These are phyloP conservation scores for Omphalotus guepiniiformis DNA, from an alignment of 768 basidiomycete genomes.

Conservation along the genomic window DNA sequence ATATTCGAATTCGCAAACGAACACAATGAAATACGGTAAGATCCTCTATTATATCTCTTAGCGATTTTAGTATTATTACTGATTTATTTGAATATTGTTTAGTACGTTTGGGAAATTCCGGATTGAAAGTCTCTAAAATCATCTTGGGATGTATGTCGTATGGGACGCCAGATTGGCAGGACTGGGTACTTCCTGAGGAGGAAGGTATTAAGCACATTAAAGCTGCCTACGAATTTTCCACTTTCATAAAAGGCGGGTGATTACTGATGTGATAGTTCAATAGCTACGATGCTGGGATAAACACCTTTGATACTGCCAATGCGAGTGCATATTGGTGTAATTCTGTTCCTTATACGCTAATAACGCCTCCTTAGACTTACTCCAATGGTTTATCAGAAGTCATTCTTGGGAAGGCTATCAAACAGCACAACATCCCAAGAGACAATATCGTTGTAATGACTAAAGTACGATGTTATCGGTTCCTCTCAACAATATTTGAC, in stretches of 20 bases:
- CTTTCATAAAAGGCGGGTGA: background rate
- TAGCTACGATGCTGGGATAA: constrained; percentile 60
- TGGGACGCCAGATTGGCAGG: constrained; percentile 47
- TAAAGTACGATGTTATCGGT: constrained; percentile 38
- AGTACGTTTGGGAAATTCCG: constrained; percentile 50
- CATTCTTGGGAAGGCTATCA: constrained; percentile 70
- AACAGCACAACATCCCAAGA: constrained; percentile 60
- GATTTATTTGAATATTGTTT: constrained; percentile 7
- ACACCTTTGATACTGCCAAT: constrained; percentile 58
- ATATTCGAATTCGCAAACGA: no score
- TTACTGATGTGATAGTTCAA: background rate
- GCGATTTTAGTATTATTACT: background rate
- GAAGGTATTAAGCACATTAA: constrained; percentile 53
- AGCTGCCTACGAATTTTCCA: constrained; percentile 22
- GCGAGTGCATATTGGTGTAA: constrained; percentile 16
- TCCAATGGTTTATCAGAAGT: constrained; percentile 64
- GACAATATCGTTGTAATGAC: constrained; percentile 77
- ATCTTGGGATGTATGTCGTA: constrained; percentile 67
- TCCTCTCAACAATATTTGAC: background rate
- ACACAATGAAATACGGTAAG: background rate
- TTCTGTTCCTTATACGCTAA: background rate
- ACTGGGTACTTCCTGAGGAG: constrained; percentile 43
- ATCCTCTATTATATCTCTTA: background rate
- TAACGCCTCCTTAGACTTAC: constrained; percentile 42
- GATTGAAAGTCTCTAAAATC: constrained; percentile 59